Evolutionary conservation across 768 basidiomycete species (phyloP), one percentile per base, ranked within the genome.

Genomic region (Lactifluus pinguis): DNA sequence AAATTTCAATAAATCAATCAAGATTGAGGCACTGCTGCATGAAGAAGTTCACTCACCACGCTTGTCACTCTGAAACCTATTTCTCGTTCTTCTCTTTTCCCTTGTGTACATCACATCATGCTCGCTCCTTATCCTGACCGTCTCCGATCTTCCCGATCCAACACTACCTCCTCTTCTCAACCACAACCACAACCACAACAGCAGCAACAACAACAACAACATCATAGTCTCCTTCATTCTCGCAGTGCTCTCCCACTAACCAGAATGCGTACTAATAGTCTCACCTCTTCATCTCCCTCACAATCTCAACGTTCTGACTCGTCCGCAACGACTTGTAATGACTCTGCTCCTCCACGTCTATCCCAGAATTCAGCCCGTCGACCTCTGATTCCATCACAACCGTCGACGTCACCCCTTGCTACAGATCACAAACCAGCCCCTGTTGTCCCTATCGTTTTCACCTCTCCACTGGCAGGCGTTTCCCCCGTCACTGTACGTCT

Each of bases 41-140:
- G 34, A 36, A 7, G 7, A 36, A 6, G 10, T 36, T 36, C 34
- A 36, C 10, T 36, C 34, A 36, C 34, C 34, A 36, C 34, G 10
- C 7, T 4, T 36, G 7, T 36, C 34, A 36, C 34, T 36, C 34
- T 36, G 7, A 36, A 36, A 36, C 13, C 25, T 25, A 25, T 25
- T 30, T 4, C 29, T 49, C 13, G 3, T 49, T 15, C 19, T 15
- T 30, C 39, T 14, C 30, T 5, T 41, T 39, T 3, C 5, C 36
- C 36, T 36, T 39, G 17, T 25, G 25, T 25, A 25, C 9, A 34
- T 34, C 32, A 15, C 30, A 7, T n/a, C 52, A 64, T 64, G 63
- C 63, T 62, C 32, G 38, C 61, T 14, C 55, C 63, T 4, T 63
- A 48, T 56, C 60, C 63, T 3, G 47, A 64, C 41, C 61, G 61